phyloP scores from a whole-genome alignment of 1,139 yeast species.

The Petasospora fabianii region DNA sequence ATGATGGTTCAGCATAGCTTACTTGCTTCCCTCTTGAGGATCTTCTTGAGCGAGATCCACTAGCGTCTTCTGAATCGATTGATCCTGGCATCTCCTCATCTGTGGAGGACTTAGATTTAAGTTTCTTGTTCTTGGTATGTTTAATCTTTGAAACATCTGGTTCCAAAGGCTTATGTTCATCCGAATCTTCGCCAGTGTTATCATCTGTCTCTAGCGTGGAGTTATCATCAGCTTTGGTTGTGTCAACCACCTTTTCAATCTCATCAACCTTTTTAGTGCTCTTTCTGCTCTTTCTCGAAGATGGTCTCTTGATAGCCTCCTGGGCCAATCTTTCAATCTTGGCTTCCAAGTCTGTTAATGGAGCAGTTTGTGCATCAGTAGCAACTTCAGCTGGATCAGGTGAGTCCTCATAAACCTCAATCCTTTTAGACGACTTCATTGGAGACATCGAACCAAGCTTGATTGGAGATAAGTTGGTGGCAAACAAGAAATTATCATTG shows the following conservation, averaged over 20 bases:
- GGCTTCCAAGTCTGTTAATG: constrained; percentile 12
- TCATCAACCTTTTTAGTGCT: not conserved
- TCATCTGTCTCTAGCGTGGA: not conserved
- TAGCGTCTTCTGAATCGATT: constrained; percentile 17
- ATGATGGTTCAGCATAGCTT: constrained; percentile 66
- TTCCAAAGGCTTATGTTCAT: constrained; percentile 20
- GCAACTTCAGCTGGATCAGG: constrained; percentile 23
- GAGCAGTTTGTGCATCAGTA: too few species aligned
- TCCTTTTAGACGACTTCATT: constrained; percentile 10
- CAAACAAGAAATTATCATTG: constrained; percentile 15
- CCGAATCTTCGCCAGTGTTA: constrained; percentile 14
- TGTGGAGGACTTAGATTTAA: constrained; percentile 28
- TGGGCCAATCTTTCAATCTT: constrained; percentile 21
- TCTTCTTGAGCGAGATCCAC: constrained; percentile 33
- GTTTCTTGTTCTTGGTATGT: constrained; percentile 29
- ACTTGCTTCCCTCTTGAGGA: constrained; percentile 48
- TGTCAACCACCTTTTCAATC: not conserved
- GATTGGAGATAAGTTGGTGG: constrained; percentile 24
- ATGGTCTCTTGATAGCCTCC: constrained; percentile 17
- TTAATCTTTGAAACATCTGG: constrained; percentile 22
- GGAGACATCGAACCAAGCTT: constrained; percentile 19
- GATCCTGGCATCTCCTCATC: constrained; percentile 38
- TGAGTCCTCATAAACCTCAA: constrained; percentile 24
- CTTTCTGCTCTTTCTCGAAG: constrained; percentile 1
- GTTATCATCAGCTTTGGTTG: not conserved